Evolutionary conservation across 257 asterid species (phyloP), one percentile per base, ranked within the genome.

Genomic region (Petunia secreta): DNA sequence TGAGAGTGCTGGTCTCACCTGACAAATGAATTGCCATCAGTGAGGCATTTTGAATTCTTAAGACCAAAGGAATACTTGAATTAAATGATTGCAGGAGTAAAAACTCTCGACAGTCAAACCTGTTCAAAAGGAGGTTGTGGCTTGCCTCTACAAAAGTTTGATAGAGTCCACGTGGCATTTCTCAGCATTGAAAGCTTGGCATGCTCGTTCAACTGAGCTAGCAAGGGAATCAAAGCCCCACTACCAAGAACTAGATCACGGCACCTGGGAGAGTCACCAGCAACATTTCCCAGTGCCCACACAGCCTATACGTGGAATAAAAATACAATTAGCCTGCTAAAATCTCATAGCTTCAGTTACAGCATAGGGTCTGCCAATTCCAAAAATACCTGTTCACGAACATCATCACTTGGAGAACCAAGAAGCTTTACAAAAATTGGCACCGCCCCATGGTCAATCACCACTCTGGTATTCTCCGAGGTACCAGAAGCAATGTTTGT

Each of bases 401-500:
- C 98, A 85, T 93, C 98, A 85, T 95, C 97, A 80, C 91, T 93
- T 7, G 97, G 97, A 68, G 98, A 95, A 64, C 86, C 90, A 64
- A 95, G 89, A 77, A 95, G 98, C 89, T 90, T 90, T 16, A 87
- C 94, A 79, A 94, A 93, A 82, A 91, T 85, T 55, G 98, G 98
- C 64, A 94, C 93, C 16, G 98, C 97, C 4, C 92, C 98, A 85
- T 91, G 97, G 81, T 91, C 95, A 82, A 94, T 90, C 80, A 93
- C 98, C 82, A 94, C 96, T 82, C 89, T 91, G 38, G 98, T 94
- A 80, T 93, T 87, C 82, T 95, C 97, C 9, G 98, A 95, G 57
- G 98, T 95, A 58, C 98, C 98, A 81, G 98, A 93, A 8, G 98
- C 98, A 82, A 95, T 93, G 86, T 95, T 95, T 67, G 98, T 95